Evolutionary conservation across 1,284 basidiomycete species (phyloP).

Genomic region (Veloboletus limbatus): DNA sequence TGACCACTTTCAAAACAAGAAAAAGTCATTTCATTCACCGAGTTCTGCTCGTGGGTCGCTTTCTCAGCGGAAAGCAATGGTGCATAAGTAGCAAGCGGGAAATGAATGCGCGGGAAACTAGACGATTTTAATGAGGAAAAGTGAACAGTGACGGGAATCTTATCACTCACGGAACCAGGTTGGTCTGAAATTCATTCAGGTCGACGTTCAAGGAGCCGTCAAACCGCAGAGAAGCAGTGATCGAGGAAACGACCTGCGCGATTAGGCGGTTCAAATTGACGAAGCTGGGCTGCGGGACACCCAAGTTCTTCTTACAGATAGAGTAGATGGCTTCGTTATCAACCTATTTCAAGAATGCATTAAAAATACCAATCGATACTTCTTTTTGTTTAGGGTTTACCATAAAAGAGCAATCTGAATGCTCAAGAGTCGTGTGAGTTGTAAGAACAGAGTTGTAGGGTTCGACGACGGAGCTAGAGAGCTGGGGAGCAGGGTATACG

Average conservation of each 20-base stretch:
- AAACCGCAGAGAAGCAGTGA: constrained; percentile 97
- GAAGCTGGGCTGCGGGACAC: constrained; percentile 86
- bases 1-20: constrained; percentile 97
- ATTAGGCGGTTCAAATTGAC: constrained; percentile 96
- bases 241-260: constrained; percentile 96
- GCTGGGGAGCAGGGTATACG: constrained; percentile 93
- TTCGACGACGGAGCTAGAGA: constrained; percentile 97
- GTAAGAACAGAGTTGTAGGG: constrained; percentile 99
- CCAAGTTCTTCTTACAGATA: constrained; percentile 96
- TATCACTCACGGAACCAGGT: constrained; percentile 82
- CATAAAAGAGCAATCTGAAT: constrained; percentile 99
- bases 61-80: constrained; percentile 89
- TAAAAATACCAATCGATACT: background rate
- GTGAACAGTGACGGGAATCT: background rate
- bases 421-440: constrained; percentile 98
- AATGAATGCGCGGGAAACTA: constrained; percentile 96
- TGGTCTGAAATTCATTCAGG: constrained; percentile 98
- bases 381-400: constrained; percentile 36
- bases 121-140: constrained; percentile 8
- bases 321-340: constrained; percentile 99
- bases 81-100: constrained; percentile 95
- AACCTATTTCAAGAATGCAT: constrained; percentile 48
- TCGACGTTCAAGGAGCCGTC: constrained; percentile 98
- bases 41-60: constrained; percentile 96
- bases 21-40: constrained; percentile 97